These are phyloP conservation scores for Canavalia gladiata DNA, from an alignment of 306 rosid genomes.

Conservation along the genomic window DNA sequence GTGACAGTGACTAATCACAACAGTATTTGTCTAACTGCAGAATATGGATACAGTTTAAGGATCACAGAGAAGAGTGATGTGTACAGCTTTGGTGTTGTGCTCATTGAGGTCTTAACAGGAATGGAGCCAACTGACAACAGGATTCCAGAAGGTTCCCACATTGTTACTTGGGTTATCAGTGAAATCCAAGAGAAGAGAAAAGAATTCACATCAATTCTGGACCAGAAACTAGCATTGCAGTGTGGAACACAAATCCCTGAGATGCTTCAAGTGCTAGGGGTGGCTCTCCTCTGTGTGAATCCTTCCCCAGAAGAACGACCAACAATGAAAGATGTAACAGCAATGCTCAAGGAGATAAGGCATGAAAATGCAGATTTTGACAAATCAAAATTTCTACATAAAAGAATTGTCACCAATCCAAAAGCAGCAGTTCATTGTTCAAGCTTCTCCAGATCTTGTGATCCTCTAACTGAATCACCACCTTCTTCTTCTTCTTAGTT, in stretches of 20 bases:
- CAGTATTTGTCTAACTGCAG: conserved; percentile 58
- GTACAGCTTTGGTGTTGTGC: conserved; percentile 83
- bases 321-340: conserved; percentile 78
- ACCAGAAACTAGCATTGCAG: conserved; percentile 64
- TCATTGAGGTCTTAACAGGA: conserved; percentile 77
- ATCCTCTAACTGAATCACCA: conserved; percentile 69
- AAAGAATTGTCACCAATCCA: conserved; percentile 49
- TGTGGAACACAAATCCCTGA: conserved; percentile 76
- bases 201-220: conserved; percentile 64
- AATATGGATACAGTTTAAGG: conserved; percentile 82
- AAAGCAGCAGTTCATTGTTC: conserved; percentile 68
- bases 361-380: conserved; percentile 63
- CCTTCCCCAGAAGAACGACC: conserved; percentile 78
- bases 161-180: conserved; percentile 70
- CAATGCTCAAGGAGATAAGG: conserved; percentile 81
- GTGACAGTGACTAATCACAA: conserved; percentile 12
- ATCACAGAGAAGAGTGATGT: conserved; percentile 91
- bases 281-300: conserved; percentile 81
- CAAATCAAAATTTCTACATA: conserved; percentile 55
- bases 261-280: conserved; percentile 87
- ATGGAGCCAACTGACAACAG: conserved; percentile 69
- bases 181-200: conserved; percentile 64
- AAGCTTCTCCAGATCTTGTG: conserved; percentile 81
- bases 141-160: conserved; percentile 77
- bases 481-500: conserved; percentile 37